Conservation (phyloP, 2,329 filamentous ascomycete genomes). For the Neospermospora avenae region DNA sequence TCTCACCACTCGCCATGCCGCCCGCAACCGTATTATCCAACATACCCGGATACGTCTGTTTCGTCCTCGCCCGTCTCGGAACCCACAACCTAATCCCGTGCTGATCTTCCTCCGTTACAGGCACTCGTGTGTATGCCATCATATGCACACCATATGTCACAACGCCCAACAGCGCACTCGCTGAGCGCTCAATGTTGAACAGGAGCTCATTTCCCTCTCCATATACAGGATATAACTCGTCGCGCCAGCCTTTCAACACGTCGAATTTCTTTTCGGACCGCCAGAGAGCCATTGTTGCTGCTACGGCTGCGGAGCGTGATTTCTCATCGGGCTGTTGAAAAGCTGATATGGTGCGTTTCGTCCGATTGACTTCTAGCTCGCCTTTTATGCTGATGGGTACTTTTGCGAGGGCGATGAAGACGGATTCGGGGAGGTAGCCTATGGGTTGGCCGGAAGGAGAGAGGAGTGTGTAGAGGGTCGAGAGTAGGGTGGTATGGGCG, state of each 20-base stretch:
- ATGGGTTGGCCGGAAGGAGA: conserved; percentile 64
- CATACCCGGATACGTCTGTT: conserved; percentile 86
- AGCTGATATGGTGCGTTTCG: conserved; percentile 60
- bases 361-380: conserved; percentile 58
- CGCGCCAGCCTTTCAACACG: conserved; percentile 73
- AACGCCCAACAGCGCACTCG: conserved; percentile 69
- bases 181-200: conserved; percentile 74
- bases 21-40: conserved; percentile 92
- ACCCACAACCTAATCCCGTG: conserved; percentile 78
- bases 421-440: conserved; percentile 54
- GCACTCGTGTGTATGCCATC: conserved; percentile 63
- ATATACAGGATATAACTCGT: conserved; percentile 79
- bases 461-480: conserved; percentile 64
- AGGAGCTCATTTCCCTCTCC: conserved; percentile 57
- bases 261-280: conserved; percentile 68
- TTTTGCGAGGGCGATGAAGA: conserved; percentile 47
- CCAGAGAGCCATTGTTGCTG: conserved; percentile 62
- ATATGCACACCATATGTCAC: conserved; percentile 80
- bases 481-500: conserved; percentile 52
- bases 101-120: conserved; percentile 36
- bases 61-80: conserved; percentile 68
- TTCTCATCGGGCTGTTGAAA: conserved; percentile 55
- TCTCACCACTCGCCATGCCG: conserved; percentile 76
- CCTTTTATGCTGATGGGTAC: conserved; percentile 51
- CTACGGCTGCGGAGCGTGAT: conserved; percentile 57